Conservation (phyloP, 176 grass and related monocot genomes). For the Triticum dicoccoides region DNA sequence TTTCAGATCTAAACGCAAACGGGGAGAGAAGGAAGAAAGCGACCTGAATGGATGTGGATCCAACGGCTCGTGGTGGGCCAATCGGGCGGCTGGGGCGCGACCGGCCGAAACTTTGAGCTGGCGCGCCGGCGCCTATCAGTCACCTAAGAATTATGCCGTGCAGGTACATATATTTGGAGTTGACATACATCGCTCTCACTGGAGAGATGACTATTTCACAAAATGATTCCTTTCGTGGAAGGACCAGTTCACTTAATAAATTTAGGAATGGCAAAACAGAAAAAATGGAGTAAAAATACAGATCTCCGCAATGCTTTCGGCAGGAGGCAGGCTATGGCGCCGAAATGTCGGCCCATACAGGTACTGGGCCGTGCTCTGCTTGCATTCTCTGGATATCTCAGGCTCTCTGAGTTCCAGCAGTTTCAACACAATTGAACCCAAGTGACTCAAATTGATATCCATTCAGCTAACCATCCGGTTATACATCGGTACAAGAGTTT, state of each 20-base stretch:
- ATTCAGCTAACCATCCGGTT: background rate
- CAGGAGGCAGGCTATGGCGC: too few species aligned
- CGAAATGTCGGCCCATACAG: background rate
- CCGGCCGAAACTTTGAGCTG: too few species aligned
- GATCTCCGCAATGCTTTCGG: too few species aligned
- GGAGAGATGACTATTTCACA: background rate
- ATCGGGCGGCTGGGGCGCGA: too few species aligned
- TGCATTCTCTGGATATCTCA: too few species aligned
- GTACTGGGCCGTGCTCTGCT: too few species aligned
- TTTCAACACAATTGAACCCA: background rate
- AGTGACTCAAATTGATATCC: background rate
- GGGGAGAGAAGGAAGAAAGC: too few species aligned
- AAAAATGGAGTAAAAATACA: background rate
- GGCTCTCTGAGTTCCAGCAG: background rate
- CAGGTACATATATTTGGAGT: constrained; percentile 24
- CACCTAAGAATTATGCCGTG: constrained; percentile 24
- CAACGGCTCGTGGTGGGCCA: too few species aligned
- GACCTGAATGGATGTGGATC: too few species aligned
- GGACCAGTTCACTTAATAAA: background rate
- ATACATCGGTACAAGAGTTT: background rate
- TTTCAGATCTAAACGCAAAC: too few species aligned
- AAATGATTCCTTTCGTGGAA: background rate
- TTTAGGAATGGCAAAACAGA: background rate
- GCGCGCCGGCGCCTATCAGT: too few species aligned
- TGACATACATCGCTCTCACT: constrained; percentile 32